Evolutionary conservation across 352 stramenopile species (phyloP).

Genomic region (Pythium monospermum): DNA sequence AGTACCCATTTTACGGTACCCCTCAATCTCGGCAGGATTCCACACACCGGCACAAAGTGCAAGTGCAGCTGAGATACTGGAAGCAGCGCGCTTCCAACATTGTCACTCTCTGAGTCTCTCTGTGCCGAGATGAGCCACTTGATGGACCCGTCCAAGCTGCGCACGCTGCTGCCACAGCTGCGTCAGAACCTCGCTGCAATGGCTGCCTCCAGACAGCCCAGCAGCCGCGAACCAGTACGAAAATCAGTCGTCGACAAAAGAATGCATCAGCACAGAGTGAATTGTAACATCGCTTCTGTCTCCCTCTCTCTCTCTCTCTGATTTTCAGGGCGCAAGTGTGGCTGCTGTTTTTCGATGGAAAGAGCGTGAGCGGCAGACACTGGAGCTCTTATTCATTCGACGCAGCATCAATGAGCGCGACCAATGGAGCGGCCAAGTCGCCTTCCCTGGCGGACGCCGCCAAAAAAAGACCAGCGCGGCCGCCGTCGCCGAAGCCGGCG

Average conservation of each 20-base stretch:
- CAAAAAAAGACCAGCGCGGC: slow-evolving; percentile 47
- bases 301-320: not conserved
- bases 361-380: slow-evolving; percentile 50
- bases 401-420: slow-evolving; percentile 70
- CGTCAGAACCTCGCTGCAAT: slow-evolving; percentile 48
- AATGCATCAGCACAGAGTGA: too few species aligned
- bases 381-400: slow-evolving; percentile 75
- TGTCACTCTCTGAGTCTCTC: too few species aligned
- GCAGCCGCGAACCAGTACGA: slow-evolving; percentile 28
- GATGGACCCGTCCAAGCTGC: slow-evolving; percentile 37
- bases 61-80: too few species aligned
- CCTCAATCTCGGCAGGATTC: too few species aligned
- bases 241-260: not conserved
- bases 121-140: slow-evolving; percentile 25
- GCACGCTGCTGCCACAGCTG: slow-evolving; percentile 45
- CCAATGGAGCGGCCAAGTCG: slow-evolving; percentile 78
- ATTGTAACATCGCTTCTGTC: not conserved
- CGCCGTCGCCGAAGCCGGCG: slow-evolving; percentile 28
- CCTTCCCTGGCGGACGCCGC: slow-evolving; percentile 67
- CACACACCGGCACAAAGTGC: too few species aligned
- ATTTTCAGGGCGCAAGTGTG: slow-evolving; percentile 55
- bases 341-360: slow-evolving; percentile 77
- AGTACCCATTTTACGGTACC: too few species aligned
- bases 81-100: too few species aligned
- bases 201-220: slow-evolving; percentile 20